phyloP scores from a whole-genome alignment of 768 basidiomycete genomes.

The Lactarius indigo region DNA sequence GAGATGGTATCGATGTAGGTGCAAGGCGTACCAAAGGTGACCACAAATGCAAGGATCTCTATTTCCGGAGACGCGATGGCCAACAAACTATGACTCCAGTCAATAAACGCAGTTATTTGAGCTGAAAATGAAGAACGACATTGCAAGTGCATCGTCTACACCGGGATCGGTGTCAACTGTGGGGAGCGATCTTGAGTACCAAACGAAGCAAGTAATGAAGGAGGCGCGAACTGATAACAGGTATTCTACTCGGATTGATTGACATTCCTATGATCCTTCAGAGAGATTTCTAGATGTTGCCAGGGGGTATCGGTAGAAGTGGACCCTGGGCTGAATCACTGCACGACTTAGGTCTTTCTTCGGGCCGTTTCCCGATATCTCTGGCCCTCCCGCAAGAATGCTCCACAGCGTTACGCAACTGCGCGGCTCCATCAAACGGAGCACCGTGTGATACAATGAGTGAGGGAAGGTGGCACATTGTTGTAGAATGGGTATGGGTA shows the following conservation, averaged over 20 bases:
- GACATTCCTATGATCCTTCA: neutral
- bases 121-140: slow-evolving; percentile 44
- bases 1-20: neutral
- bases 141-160: slow-evolving; percentile 76
- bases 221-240: slow-evolving; percentile 61
- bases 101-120: neutral
- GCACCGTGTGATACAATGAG: neutral
- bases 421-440: neutral
- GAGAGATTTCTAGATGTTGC: neutral
- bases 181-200: neutral
- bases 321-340: too few species aligned
- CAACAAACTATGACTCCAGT: slow-evolving; percentile 49
- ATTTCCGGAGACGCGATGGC: slow-evolving; percentile 83
- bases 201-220: neutral
- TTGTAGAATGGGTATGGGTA: neutral
- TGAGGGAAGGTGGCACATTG: neutral
- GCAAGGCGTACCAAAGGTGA: slow-evolving; percentile 63
- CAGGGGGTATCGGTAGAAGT: neutral
- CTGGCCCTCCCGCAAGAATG: neutral
- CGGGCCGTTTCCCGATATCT: slow-evolving; percentile 9
- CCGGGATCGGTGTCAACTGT: slow-evolving; percentile 86
- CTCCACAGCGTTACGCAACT: neutral
- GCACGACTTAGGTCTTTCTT: neutral
- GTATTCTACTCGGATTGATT: slow-evolving; percentile 33
- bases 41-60: slow-evolving; percentile 69